Base-by-base conservation (phyloP, 169 alveolate species). In the Plasmodium gonderi region DNA sequence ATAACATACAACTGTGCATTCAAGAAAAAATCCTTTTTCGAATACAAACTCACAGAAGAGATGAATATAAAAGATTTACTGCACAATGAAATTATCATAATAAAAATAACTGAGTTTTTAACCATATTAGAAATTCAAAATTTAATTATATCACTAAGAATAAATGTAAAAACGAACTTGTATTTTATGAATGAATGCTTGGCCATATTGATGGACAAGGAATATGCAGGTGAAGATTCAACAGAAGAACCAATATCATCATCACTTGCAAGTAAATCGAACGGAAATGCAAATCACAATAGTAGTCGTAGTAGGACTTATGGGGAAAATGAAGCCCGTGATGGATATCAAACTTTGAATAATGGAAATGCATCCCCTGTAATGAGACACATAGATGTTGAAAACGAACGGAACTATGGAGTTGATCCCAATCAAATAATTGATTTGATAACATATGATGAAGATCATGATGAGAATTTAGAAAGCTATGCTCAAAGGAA, bases 121-220 rank as follows among this genome's bases (percentile, higher is more conserved):
- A 75, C 42, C 31, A 87, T 87, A 12, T 26, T 54, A 14, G 93
- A 87, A 9, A 51, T 87, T 23, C 93, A 87, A 51, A 87, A 74
- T 87, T 75, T 87, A 54, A 75, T 87, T 14, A 87, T 87, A 54
- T 47, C 93, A 17, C 79, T 87, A 29, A 75, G 72, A 38, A 87
- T 87, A 67, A 75, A 75, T 75, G 93, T 87, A 26, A 87, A 87
- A 68, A 87, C 80, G 8, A 60, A 87, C 47, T n/a, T 87, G 44
- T 87, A 87, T 65, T 87, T 87, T 87, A 51, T 75, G 93, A 51
- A 77, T 74, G 93, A 87, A 45, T 87, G 93, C 0, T 36, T 87
- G 79, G 65, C 93, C 26, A 54, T 87, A 54, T 20, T 87, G 65
- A 17, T 79, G 51, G 38, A 26, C 81, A 33, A 75, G 81, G 45